phyloP scores from a whole-genome alignment of 164 flowering plant genomes.

The Stephania yunnanensis region DNA sequence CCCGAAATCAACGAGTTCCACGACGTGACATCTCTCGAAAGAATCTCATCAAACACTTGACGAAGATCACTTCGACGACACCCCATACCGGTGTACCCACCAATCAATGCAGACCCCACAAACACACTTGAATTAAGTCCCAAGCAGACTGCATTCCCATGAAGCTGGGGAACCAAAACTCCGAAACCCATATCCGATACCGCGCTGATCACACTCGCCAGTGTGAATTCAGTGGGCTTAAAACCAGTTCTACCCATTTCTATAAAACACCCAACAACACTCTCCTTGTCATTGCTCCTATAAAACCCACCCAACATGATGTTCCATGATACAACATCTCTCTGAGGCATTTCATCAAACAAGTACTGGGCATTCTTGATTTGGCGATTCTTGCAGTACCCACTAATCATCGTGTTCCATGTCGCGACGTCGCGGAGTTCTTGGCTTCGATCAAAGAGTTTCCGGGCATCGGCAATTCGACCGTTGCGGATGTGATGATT shows the following conservation, averaged over 20 bases:
- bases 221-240: constrained; percentile 40
- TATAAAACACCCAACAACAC: constrained; percentile 22
- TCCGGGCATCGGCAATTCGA: constrained; percentile 28
- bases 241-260: constrained; percentile 34
- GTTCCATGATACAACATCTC: constrained; percentile 61
- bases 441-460: constrained; percentile 36
- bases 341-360: constrained; percentile 60
- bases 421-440: constrained; percentile 23
- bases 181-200: constrained; percentile 20
- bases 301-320: constrained; percentile 40
- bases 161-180: constrained; percentile 48
- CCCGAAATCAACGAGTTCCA: constrained; percentile 52
- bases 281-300: constrained; percentile 20
- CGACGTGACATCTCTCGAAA: constrained; percentile 29
- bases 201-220: constrained; percentile 33
- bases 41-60: constrained; percentile 43
- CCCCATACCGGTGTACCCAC: constrained; percentile 33
- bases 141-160: constrained; percentile 28
- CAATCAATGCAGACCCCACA: constrained; percentile 52
- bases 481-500: constrained; percentile 23
- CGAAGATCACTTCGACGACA: constrained; percentile 21
- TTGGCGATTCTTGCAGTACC: constrained; percentile 18
- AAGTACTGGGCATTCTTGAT: constrained; percentile 32
- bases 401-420: constrained; percentile 48
- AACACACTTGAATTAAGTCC: constrained; percentile 32